Percentiles rank a stretch among this genome's conserved stretches.
Conservation (phyloP, 768 basidiomycete genomes). For the Lactarius hengduanensis region DNA sequence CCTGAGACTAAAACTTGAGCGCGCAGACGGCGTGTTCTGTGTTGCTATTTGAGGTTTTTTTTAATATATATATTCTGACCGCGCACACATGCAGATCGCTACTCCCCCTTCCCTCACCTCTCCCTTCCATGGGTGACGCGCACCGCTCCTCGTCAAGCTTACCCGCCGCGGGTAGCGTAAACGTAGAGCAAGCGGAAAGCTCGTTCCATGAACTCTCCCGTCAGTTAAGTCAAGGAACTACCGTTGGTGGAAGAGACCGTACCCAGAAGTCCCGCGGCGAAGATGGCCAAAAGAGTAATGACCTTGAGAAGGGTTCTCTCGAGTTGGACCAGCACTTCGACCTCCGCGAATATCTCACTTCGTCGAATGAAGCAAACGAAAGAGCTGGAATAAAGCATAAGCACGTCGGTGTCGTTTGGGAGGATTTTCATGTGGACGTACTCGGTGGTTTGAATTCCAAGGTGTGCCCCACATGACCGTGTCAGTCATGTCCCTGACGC, state of each 20-base stretch:
- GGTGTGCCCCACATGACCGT: slow-evolving; percentile 37
- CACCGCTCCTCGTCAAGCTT: slow-evolving; percentile 15
- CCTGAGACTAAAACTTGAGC: neutral
- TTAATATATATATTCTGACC: neutral
- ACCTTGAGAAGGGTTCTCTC: slow-evolving; percentile 45
- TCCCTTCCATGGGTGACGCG: neutral
- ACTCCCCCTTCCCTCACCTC: neutral
- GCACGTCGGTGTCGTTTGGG: slow-evolving; percentile 77
- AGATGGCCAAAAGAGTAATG: slow-evolving; percentile 27
- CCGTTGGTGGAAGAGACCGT: slow-evolving; percentile 1
- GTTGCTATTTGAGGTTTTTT: neutral
- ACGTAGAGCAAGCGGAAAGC: slow-evolving; percentile 19
- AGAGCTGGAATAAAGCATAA: slow-evolving; percentile 71
- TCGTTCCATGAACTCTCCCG: slow-evolving; percentile 24
- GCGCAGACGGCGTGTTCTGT: slow-evolving; percentile 2
- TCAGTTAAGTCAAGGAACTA: slow-evolving; percentile 24
- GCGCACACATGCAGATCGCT: neutral
- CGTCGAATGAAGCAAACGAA: slow-evolving; percentile 67
- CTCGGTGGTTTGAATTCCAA: slow-evolving; percentile 59
- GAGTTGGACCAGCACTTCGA: slow-evolving; percentile 50
- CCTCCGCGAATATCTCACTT: slow-evolving; percentile 66
- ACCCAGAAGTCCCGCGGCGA: neutral
- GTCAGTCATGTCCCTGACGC: neutral
- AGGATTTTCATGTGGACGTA: slow-evolving; percentile 64
- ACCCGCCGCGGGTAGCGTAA: slow-evolving; percentile 10